phyloP scores from a whole-genome alignment of 768 basidiomycete genomes.

The Dendrothele bispora region DNA sequence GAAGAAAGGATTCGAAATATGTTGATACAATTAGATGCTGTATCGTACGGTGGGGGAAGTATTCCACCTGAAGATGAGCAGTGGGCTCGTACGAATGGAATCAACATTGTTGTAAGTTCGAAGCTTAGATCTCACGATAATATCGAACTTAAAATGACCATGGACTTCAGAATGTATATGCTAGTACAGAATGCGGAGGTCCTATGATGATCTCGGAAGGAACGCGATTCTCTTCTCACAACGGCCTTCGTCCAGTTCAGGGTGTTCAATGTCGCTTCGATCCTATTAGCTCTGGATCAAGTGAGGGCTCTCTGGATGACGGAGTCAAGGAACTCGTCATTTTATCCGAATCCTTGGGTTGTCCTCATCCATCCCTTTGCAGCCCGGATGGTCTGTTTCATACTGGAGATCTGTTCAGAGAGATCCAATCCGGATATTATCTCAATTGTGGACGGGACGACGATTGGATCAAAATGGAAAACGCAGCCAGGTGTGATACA shows the following conservation, averaged over 20 bases:
- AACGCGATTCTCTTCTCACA: neutral
- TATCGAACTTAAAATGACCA: neutral
- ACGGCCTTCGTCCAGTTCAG: neutral
- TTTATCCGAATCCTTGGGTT: constrained; percentile 4
- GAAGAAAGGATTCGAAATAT: too few relatives aligned
- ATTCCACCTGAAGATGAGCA: too few relatives aligned
- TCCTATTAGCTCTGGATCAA: neutral
- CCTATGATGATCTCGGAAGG: neutral
- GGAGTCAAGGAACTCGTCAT: constrained; percentile 1
- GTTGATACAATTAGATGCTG: too few relatives aligned
- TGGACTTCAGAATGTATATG: neutral
- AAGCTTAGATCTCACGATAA: too few relatives aligned
- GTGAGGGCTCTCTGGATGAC: neutral
- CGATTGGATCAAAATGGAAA: constrained; percentile 20
- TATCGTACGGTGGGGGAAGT: too few relatives aligned
- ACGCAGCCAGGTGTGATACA: constrained; percentile 16
- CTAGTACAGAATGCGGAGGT: neutral
- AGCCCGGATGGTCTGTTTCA: constrained; percentile 14
- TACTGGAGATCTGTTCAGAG: constrained; percentile 20
- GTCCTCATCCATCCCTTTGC: constrained; percentile 15
- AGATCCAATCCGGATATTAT: constrained; percentile 14
- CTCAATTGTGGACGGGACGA: constrained; percentile 16
- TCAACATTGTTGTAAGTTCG: too few relatives aligned
- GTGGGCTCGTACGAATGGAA: too few relatives aligned
- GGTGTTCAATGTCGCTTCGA: neutral